Conservation (phyloP, 2,329 filamentous ascomycete genomes). For the Helotiales sp. region DNA sequence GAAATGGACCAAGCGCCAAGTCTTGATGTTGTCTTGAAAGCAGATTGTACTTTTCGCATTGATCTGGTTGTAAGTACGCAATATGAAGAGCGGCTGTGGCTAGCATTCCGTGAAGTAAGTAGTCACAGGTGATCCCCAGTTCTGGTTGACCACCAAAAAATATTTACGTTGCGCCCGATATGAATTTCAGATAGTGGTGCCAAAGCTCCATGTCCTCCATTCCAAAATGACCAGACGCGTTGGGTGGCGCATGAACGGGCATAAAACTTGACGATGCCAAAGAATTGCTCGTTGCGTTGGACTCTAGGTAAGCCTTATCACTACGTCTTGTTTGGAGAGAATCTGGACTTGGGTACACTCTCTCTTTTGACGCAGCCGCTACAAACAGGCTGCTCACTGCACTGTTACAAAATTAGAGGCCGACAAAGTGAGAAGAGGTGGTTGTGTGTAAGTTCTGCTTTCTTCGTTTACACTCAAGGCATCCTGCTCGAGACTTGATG, state of each 20-base stretch:
- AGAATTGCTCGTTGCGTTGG: not conserved
- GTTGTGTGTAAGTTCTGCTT: constrained; percentile 60
- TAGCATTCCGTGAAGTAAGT: constrained; percentile 20
- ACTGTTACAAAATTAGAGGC: not conserved
- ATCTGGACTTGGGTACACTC: not conserved
- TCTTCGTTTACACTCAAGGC: constrained; percentile 69
- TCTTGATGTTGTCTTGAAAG: constrained; percentile 14
- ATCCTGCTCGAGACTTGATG: constrained; percentile 64
- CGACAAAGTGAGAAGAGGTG: not conserved
- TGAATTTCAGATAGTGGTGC: constrained; percentile 24
- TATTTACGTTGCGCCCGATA: constrained; percentile 4
- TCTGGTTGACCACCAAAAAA: constrained; percentile 7
- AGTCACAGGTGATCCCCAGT: constrained; percentile 15
- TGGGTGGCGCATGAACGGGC: not conserved
- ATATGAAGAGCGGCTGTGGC: constrained; percentile 15
- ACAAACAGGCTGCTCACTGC: constrained; percentile 20
- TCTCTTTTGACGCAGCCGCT: constrained; percentile 18
- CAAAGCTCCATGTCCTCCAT: constrained; percentile 27
- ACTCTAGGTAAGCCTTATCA: not conserved
- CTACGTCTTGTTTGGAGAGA: not conserved
- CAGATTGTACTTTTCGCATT: not conserved
- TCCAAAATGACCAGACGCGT: constrained; percentile 10
- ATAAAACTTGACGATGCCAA: not conserved
- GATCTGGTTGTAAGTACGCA: constrained; percentile 6
- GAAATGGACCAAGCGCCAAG: constrained; percentile 3